Conservation (phyloP, 2,329 filamentous ascomycete genomes). For the Juglanconis juglandina region DNA sequence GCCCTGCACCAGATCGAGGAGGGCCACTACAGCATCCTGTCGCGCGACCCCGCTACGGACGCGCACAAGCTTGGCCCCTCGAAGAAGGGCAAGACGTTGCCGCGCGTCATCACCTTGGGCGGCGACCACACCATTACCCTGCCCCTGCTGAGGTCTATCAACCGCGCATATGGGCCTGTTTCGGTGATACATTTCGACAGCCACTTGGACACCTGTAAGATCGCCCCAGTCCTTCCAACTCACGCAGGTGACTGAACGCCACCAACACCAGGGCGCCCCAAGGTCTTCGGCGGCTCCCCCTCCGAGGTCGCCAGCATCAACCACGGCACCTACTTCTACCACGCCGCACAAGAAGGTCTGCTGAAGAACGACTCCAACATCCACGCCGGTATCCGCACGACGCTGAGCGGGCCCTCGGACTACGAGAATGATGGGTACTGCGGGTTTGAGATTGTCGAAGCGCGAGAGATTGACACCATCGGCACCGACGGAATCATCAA, state of each 20-base stretch:
- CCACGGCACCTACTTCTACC: constrained; percentile 87
- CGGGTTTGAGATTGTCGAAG: constrained; percentile 79
- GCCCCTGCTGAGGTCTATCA: constrained; percentile 56
- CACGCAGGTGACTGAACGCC: neutral
- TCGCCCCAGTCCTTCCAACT: neutral
- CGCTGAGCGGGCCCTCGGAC: constrained; percentile 72
- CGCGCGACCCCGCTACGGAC: constrained; percentile 66
- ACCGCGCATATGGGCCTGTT: constrained; percentile 58
- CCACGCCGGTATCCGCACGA: constrained; percentile 83
- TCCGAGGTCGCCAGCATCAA: constrained; percentile 75
- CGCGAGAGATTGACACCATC: constrained; percentile 51
- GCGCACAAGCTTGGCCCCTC: constrained; percentile 65
- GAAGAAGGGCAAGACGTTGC: constrained; percentile 70
- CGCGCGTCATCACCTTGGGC: constrained; percentile 74
- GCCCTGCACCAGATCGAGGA: constrained; percentile 83
- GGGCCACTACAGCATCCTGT: constrained; percentile 73
- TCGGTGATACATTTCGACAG: constrained; percentile 62
- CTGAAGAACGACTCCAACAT: constrained; percentile 81
- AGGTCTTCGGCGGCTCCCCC: constrained; percentile 81
- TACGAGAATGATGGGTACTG: constrained; percentile 85
- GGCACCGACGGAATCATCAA: constrained; percentile 70
- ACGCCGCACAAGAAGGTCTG: constrained; percentile 73
- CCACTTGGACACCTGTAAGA: constrained; percentile 63
- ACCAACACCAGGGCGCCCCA: constrained; percentile 62
- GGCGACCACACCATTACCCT: constrained; percentile 63